Percentiles rank a stretch among this genome's conserved stretches.
These are phyloP conservation scores for Apiospora koreana DNA, from an alignment of 2,329 filamentous ascomycete genomes.

Conservation along the genomic window DNA sequence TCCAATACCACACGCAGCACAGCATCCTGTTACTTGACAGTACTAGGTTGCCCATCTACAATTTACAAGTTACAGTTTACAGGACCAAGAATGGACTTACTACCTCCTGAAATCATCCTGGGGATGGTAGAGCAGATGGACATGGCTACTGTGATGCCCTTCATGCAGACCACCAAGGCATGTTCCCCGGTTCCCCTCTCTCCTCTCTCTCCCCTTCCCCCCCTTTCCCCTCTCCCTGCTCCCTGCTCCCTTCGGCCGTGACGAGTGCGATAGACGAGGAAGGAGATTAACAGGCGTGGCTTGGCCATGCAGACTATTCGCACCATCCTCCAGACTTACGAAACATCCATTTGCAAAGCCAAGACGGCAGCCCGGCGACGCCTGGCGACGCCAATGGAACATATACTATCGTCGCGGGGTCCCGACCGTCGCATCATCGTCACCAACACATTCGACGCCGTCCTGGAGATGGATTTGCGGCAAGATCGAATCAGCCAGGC, in stretches of 20 bases:
- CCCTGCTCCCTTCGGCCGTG: too few species aligned
- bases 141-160: constrained; percentile 17
- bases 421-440: constrained; percentile 17
- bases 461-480: constrained; percentile 26
- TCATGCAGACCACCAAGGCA: constrained; percentile 27
- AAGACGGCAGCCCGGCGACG: constrained; percentile 9
- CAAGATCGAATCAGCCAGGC: constrained; percentile 19
- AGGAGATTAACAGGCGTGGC: constrained; percentile 7
- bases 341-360: constrained; percentile 22
- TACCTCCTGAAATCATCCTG: constrained; percentile 25
- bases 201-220: background rate
- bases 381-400: constrained; percentile 18
- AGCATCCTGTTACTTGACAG: background rate
- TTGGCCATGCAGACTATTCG: constrained; percentile 15
- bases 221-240: too few species aligned
- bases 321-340: constrained; percentile 16
- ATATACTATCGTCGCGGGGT: constrained; percentile 23
- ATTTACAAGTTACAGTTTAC: too few species aligned
- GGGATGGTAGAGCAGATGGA: constrained; percentile 25
- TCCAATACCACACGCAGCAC: background rate
- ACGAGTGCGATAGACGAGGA: background rate
- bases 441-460: constrained; percentile 20
- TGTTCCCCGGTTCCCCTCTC: background rate
- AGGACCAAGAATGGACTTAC: constrained; percentile 1
- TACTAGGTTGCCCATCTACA: too few species aligned